Evolutionary conservation across 1,284 basidiomycete genomes (phyloP), one percentile per base, ranked within the genome.

Genomic region (Ustilago sp.): DNA sequence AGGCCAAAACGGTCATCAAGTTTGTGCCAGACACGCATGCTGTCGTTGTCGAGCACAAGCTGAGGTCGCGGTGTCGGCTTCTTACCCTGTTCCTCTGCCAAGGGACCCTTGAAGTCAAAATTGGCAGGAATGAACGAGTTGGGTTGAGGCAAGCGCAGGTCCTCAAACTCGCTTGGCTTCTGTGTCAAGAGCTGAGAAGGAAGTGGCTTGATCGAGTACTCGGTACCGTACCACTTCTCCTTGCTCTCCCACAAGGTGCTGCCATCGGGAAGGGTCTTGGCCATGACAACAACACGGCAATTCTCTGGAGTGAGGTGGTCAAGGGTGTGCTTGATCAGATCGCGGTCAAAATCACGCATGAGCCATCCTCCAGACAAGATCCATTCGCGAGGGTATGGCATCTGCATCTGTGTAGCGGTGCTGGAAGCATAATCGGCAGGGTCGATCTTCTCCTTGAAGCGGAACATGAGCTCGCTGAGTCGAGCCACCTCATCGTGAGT

Each of bases 361-460:
- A 96, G 87, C 72, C 90, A 91, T 13, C 92, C 90, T 11, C 91
- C 93, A 68, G 90, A 91, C 45, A 99, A 88, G 15, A 94, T 85
- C 77, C 92, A 90, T 55, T 95, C 92, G 39, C 90, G 89, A n/a
- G 95, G 93, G 52, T 91, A 90, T 0, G 93, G 93, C 89, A 91
- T 89, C 56, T 91, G 87, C 90, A 98, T 91, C 81, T 90, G 90
- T 74, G 92, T 91, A 0, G 94, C 87, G 17, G 98, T 88, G 85
- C 89, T 90, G 11, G 92, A 91, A 4, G 93, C 93, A 85, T 98
- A 97, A 68, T 90, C 88, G 55, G 94, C 91, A 0, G 94, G 92
- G 19, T 90, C 86, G 50, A 89, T 88, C 87, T 97, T 95, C 86
- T 99, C 96, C 59, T 92, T 90, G 86, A 97, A 99, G 41, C 91